A percentile compares a stretch with the other conserved stretches of the same genome.
Conservation (phyloP, 2,329 filamentous ascomycete genomes). For the Zymoseptoria crescenta region DNA sequence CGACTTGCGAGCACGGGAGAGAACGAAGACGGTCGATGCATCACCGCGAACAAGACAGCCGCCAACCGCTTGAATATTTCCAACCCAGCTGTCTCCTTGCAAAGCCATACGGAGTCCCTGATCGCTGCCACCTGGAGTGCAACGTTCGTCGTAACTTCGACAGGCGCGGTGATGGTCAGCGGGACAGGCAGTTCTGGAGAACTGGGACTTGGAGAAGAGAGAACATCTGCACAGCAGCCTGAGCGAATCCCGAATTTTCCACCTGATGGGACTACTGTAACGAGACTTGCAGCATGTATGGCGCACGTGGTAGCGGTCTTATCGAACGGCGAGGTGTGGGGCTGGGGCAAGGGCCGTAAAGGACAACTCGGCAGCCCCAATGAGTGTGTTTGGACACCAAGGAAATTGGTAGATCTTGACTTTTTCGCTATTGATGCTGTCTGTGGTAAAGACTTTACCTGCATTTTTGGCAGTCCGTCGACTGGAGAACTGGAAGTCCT, state of each 20-base stretch:
- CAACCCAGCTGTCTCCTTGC: neutral
- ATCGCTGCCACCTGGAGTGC: slow-evolving; percentile 70
- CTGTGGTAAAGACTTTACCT: slow-evolving; percentile 82
- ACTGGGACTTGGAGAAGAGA: slow-evolving; percentile 51
- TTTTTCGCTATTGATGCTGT: slow-evolving; percentile 62
- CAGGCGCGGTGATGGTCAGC: slow-evolving; percentile 50
- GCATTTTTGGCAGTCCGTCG: slow-evolving; percentile 50
- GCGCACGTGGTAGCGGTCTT: slow-evolving; percentile 69
- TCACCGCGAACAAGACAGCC: neutral
- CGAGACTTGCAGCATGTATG: slow-evolving; percentile 64
- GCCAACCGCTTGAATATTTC: neutral
- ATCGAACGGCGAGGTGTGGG: slow-evolving; percentile 68
- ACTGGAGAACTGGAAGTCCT: slow-evolving; percentile 58
- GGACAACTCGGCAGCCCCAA: slow-evolving; percentile 65
- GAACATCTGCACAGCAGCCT: slow-evolving; percentile 28
- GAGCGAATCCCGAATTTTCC: slow-evolving; percentile 56
- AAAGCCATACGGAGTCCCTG: neutral
- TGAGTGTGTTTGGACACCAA: slow-evolving; percentile 50
- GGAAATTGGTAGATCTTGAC: slow-evolving; percentile 49
- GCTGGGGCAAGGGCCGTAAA: slow-evolving; percentile 83
- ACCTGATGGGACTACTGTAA: slow-evolving; percentile 49
- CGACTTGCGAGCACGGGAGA: slow-evolving; percentile 60
- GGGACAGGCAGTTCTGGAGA: slow-evolving; percentile 66
- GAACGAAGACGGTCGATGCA: slow-evolving; percentile 41
- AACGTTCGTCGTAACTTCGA: slow-evolving; percentile 50